Percentiles rank a stretch among this genome's conserved stretches.
Conservation (phyloP, 805 yeast species). For the Kazachstania kunashirensis region DNA sequence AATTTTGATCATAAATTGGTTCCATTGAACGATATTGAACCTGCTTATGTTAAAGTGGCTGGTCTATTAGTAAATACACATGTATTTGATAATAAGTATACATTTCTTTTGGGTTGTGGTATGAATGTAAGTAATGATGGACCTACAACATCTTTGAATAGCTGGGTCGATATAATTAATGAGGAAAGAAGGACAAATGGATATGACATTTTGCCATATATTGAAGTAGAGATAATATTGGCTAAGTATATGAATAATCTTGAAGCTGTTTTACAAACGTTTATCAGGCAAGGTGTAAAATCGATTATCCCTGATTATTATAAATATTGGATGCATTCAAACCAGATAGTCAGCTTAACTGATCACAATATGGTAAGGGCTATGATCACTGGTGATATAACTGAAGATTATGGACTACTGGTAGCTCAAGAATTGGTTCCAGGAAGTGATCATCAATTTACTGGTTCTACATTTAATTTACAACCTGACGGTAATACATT, state of each 20-base stretch:
- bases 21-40: constrained; percentile 45
- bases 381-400: constrained; percentile 67
- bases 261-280: constrained; percentile 50
- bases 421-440: constrained; percentile 57
- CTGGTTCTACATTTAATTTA: constrained; percentile 53
- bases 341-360: constrained; percentile 62
- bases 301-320: constrained; percentile 67
- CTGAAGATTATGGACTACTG: constrained; percentile 74
- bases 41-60: constrained; percentile 63
- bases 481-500: constrained; percentile 98
- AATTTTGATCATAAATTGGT: constrained; percentile 26
- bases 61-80: constrained; percentile 82
- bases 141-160: constrained; percentile 83
- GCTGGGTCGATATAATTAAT: constrained; percentile 56
- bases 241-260: constrained; percentile 63
- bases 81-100: constrained; percentile 47
- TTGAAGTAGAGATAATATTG: constrained; percentile 32
- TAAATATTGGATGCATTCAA: constrained; percentile 73
- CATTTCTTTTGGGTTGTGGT: constrained; percentile 78
- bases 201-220: constrained; percentile 31
- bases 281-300: constrained; percentile 53
- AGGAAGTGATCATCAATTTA: constrained; percentile 32
- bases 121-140: constrained; percentile 74
- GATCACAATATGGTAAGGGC: constrained; percentile 47
- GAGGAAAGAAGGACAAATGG: constrained; percentile 30